phyloP scores from a whole-genome alignment of 495 filamentous ascomycete genomes.

The Glonium stellatum region DNA sequence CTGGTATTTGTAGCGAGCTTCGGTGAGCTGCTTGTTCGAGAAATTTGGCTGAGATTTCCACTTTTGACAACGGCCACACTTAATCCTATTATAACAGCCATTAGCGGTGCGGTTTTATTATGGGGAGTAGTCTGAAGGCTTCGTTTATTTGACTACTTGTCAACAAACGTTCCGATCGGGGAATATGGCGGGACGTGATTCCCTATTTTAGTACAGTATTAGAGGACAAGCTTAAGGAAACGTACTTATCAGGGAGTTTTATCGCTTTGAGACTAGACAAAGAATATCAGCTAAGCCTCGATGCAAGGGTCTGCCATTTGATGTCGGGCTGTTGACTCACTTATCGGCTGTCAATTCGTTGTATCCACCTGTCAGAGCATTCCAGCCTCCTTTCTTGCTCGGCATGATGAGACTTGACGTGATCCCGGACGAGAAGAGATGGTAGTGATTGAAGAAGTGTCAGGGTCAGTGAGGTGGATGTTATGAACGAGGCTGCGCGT shows the following conservation, averaged over 20 bases:
- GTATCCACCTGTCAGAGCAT: neutral
- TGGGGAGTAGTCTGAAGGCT: neutral
- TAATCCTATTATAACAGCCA: neutral
- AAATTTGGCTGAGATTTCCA: conserved; percentile 5
- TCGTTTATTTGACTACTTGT: no score
- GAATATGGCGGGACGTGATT: neutral
- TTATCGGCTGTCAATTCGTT: neutral
- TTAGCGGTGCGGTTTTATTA: neutral
- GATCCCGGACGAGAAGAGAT: no score
- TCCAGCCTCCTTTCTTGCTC: neutral
- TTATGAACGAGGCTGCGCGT: neutral
- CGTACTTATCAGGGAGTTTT: neutral
- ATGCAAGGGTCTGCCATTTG: neutral
- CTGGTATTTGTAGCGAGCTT: conserved; percentile 7
- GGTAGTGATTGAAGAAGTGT: neutral
- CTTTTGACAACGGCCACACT: conserved; percentile 16
- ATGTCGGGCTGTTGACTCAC: neutral
- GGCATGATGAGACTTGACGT: neutral
- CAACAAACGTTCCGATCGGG: neutral
- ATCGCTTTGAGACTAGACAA: neutral
- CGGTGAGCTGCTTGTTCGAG: conserved; percentile 22
- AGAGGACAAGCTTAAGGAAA: neutral
- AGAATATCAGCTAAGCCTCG: neutral
- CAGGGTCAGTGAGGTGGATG: no score
- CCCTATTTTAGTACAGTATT: no score